Base-by-base conservation (phyloP, 2,329 filamentous ascomycete genomes). In the Hysterium pulicare region DNA sequence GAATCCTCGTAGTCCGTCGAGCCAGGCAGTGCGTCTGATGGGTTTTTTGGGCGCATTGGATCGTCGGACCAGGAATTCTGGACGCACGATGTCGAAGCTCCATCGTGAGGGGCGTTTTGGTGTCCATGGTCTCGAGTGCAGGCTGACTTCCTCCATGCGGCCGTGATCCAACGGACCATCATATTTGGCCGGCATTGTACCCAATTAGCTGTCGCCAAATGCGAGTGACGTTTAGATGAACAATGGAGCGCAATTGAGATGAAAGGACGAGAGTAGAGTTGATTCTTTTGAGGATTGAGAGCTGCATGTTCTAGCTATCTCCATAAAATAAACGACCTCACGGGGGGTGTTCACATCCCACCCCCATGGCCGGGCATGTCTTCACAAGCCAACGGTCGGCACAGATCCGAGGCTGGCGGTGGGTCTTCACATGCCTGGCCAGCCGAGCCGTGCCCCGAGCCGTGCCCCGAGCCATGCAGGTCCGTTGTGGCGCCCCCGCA, bases 1-100 rank as follows among this genome's bases (percentile, higher is more conserved):
- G 47, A 86, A 83, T 3, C 83, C 83, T 55, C 83, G 70, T 11
- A 86, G 67, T 11, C 83, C 83, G 51, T 86, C 83, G 16, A 83
- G 71, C 61, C 61, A 66, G 5, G 62, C 59, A 37, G 62, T 66
- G 37, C 46, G 51, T 36, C 60, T 47, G 3, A 54, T 31, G 17
- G 49, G 41, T 13, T 56, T 55, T 34, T 59, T 61, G 5, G 52
- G 44, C 21, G 35, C 49, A 23, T 38, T 33, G 24, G 50, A 46
- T 40, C 57, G 51, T 7, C 58, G 36, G 5, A 42, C 43, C 5
- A 62, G 38, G 24, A 66, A 66, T 30, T 63, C 54, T 3, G 61
- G 62, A 13, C 60, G 62, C 15, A 63, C 49, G 32, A 53, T 17
- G 34, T 64, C 57, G 11, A 66, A 40, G 35, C 55, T 63, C 59